These are phyloP conservation scores for Phytophthora ohioensis DNA, from an alignment of 352 stramenopile genomes.

Conservation along the genomic window DNA sequence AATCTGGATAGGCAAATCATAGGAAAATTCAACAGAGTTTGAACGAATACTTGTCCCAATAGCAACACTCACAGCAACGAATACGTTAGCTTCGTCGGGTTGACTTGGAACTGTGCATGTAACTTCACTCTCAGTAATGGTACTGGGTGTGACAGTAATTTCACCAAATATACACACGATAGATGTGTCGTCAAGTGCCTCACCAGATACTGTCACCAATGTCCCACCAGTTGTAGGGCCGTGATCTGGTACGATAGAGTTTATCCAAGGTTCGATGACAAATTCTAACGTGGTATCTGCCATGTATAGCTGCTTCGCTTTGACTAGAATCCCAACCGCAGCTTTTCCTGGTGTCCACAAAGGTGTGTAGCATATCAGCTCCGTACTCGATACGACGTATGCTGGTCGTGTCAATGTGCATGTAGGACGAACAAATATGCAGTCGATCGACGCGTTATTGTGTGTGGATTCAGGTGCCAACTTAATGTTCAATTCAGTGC, in stretches of 20 bases:
- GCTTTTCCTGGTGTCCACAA: constrained; percentile 38
- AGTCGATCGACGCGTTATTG: constrained; percentile 34
- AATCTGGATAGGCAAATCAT: constrained; percentile 34
- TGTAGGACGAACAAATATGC: constrained; percentile 39
- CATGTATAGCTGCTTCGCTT: constrained; percentile 31
- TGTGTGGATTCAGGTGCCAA: constrained; percentile 24
- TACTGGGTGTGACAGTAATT: constrained; percentile 17
- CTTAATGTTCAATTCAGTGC: constrained; percentile 34
- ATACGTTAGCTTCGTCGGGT: background rate
- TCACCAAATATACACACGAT: constrained; percentile 42
- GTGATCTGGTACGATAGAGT: constrained; percentile 33
- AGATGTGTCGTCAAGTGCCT: constrained; percentile 20
- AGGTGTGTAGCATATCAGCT: constrained; percentile 40
- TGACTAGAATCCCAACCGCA: constrained; percentile 38
- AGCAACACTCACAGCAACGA: constrained; percentile 12
- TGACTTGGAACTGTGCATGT: constrained; percentile 33
- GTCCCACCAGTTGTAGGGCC: constrained; percentile 39
- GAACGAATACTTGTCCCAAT: constrained; percentile 38
- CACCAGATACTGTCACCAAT: constrained; percentile 34
- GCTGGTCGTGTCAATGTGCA: constrained; percentile 30
- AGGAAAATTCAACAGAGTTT: constrained; percentile 38
- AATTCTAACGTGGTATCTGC: constrained; percentile 30
- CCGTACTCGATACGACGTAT: constrained; percentile 30
- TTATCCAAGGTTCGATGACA: constrained; percentile 32
- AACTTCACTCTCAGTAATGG: constrained; percentile 26